Base-by-base conservation (phyloP, 345 rosid species). In the Geranium rotundifolium region DNA sequence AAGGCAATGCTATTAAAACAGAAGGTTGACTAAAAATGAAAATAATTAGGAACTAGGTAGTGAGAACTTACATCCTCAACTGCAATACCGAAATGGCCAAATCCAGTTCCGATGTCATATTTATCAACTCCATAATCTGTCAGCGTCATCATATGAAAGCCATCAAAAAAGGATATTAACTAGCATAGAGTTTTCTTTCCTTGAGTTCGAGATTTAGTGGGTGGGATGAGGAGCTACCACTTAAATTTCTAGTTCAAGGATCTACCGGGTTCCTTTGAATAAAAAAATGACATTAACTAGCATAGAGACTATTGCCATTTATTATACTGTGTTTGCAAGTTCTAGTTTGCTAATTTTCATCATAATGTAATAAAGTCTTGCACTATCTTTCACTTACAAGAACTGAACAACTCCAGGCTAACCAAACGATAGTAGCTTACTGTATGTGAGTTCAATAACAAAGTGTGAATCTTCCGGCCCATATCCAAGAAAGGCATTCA, bases 381-480 rank as follows among this genome's bases (percentile, higher is more conserved):
- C 12, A 9, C 9, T 41, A 13, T 41, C 50, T 41, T 41, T 9
- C 10, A 41, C 19, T 56, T 15, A 16, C 19, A 19, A 20, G 13
- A 15, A 9, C 12, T 16, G 13, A 57, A 20, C 62, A 50, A 19
- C 17, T 17, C 19, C 41, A 5, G n/a, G 0, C n/a, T 13, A 23
- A 62, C 3, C 29, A 0, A 56, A 60, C 16, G 59, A 52, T 39
- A 41, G 58, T 39, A 65, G 70, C 89, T 67, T 86, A 93, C 96
- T 90, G 64, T 88, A 90, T 41, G 99, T 90, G 67, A 93, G 89
- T 71, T 93, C 99, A 64, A 86, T 81, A 62, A 90, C 95, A 62
- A 93, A 93, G 71, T 93, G 91, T 54, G 90, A 86, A 76, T 93
- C 99, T 72, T 93, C 97, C 2, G 97, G 95, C 23, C 99, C 99